A percentile compares a stretch with the other conserved stretches of the same genome.
Conservation (phyloP, 2,329 filamentous ascomycete species). For the Clonostachys byssicola region DNA sequence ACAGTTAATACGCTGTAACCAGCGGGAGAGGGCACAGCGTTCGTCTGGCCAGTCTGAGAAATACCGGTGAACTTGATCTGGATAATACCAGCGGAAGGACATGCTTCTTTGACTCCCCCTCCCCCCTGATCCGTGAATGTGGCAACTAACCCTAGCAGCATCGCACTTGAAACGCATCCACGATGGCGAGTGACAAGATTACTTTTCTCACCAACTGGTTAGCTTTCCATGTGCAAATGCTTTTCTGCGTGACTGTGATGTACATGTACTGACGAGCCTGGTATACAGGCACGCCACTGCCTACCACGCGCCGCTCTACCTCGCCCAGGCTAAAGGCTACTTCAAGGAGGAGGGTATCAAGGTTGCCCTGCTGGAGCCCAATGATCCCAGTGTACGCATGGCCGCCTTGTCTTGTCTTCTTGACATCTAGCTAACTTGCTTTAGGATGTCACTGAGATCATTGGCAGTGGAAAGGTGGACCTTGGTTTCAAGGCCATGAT, state of each 20-base stretch:
- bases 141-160: slow-evolving; percentile 43
- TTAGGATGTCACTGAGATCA: slow-evolving; percentile 76
- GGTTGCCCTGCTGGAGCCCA: slow-evolving; percentile 73
- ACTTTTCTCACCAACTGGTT: slow-evolving; percentile 84
- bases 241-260: neutral
- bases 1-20: too few species aligned
- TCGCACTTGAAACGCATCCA: slow-evolving; percentile 35
- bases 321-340: slow-evolving; percentile 72
- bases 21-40: too few species aligned
- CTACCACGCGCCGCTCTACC: slow-evolving; percentile 74
- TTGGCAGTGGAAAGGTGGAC: slow-evolving; percentile 71
- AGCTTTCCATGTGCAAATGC: neutral
- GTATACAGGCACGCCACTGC: slow-evolving; percentile 69
- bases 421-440: neutral
- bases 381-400: slow-evolving; percentile 63
- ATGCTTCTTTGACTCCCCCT: slow-evolving; percentile 61
- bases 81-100: slow-evolving; percentile 86
- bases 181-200: slow-evolving; percentile 80
- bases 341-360: slow-evolving; percentile 74
- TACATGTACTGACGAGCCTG: slow-evolving; percentile 2
- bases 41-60: slow-evolving; percentile 52
- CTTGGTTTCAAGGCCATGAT: slow-evolving; percentile 84
- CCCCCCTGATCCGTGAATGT: slow-evolving; percentile 17
- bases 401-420: neutral
- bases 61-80: slow-evolving; percentile 83